phyloP scores from a whole-genome alignment of 805 yeast species.

The Brettanomyces custersianus region DNA sequence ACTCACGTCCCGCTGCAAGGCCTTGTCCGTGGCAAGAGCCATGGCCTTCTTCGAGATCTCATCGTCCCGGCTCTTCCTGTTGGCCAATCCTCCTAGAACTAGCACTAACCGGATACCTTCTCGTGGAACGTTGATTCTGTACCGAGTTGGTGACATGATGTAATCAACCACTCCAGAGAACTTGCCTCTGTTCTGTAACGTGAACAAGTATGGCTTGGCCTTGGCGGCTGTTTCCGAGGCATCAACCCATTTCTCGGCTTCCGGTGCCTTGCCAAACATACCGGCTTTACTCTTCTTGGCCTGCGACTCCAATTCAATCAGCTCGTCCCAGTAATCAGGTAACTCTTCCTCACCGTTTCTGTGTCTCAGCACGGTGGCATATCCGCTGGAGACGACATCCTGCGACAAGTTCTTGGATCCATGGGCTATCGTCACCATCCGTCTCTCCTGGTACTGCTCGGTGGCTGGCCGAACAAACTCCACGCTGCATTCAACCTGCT shows the following conservation, averaged over 20 bases:
- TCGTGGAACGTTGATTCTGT: conserved; percentile 56
- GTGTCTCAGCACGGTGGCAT: conserved; percentile 71
- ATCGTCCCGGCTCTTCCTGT: conserved; percentile 27
- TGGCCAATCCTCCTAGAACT: conserved; percentile 66
- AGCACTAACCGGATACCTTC: conserved; percentile 64
- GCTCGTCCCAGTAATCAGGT: conserved; percentile 68
- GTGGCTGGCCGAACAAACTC: conserved; percentile 59
- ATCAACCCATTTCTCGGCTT: conserved; percentile 57
- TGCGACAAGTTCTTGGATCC: conserved; percentile 55
- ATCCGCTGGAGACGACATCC: conserved; percentile 53
- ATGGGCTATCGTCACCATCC: conserved; percentile 49
- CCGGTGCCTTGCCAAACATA: conserved; percentile 50
- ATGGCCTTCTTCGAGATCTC: conserved; percentile 40
- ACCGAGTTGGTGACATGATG: conserved; percentile 59
- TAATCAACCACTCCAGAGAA: conserved; percentile 66
- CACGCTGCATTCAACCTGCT: conserved; percentile 48
- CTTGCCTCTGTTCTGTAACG: conserved; percentile 56
- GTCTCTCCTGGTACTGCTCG: conserved; percentile 55
- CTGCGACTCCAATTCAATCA: conserved; percentile 58
- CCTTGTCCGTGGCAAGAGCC: conserved; percentile 42
- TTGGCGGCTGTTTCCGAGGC: conserved; percentile 68
- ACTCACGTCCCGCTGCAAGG: conserved; percentile 66
- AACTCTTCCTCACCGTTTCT: conserved; percentile 57
- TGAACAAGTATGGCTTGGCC: conserved; percentile 65
- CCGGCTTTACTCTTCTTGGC: conserved; percentile 54